Conservation (phyloP, 768 basidiomycete genomes). For the Strobilomyces echinocephalus region DNA sequence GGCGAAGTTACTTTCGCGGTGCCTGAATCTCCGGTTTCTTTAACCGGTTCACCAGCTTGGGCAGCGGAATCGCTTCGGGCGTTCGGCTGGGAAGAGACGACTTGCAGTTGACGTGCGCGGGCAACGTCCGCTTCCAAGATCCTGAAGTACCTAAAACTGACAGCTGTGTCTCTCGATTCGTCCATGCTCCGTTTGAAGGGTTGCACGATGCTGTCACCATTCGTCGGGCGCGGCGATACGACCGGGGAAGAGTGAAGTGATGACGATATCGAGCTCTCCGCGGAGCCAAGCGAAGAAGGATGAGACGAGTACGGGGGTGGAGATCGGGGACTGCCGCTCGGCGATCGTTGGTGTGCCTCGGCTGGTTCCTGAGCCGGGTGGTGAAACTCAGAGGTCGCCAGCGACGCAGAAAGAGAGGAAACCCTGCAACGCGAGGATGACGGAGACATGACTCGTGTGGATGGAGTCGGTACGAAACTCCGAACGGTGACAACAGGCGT, state of each 20-base stretch:
- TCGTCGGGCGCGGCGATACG: constrained; percentile 21
- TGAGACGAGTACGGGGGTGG: constrained; percentile 36
- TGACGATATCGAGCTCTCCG: constrained; percentile 20
- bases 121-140: constrained; percentile 40
- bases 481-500: constrained; percentile 40
- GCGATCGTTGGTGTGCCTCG: constrained; percentile 12
- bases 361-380: constrained; percentile 31
- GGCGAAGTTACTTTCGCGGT: constrained; percentile 8
- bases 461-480: constrained; percentile 51
- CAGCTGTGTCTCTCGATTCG: constrained; percentile 40
- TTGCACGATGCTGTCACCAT: constrained; percentile 26
- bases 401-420: constrained; percentile 69
- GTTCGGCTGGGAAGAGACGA: not conserved
- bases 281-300: constrained; percentile 29
- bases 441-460: constrained; percentile 34
- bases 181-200: constrained; percentile 47
- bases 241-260: constrained; percentile 14
- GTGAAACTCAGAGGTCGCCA: constrained; percentile 56
- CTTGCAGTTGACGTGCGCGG: constrained; percentile 20
- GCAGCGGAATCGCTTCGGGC: constrained; percentile 10
- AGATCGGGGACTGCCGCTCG: constrained; percentile 21
- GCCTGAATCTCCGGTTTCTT: constrained; percentile 11
- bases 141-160: constrained; percentile 45
- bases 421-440: constrained; percentile 38
- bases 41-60: constrained; percentile 3